Base-by-base conservation (phyloP, 345 rosid genomes). In the Lepidium sativum region DNA sequence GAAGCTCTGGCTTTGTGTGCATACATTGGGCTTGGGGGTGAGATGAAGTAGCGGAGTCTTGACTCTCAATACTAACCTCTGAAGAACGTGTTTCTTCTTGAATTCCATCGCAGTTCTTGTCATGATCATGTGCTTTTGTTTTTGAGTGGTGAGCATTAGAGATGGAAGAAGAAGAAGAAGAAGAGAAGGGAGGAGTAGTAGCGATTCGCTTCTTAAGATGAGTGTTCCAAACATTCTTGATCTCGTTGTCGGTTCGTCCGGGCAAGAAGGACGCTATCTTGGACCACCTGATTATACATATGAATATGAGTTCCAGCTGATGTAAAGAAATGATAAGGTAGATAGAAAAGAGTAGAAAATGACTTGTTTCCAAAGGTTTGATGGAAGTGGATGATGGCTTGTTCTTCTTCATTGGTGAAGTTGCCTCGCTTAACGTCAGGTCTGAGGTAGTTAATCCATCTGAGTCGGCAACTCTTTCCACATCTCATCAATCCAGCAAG, bases 371-470 rank as follows among this genome's bases (percentile, higher is more conserved):
- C 97, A 38, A 87, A 76, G 70, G 60, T 53, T 77, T 81, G 79
- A 67, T 90, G 95, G 27, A 78, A 61, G 51, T 77, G 72, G 23
- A 90, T 79, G 80, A 86, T 81, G 4, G 88, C 58, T 39, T 87
- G 87, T 59, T 91, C 97, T 53, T 91, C 97, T 60, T 87, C 87
- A 27, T 6, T 6, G 51, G 59, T 81, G 78, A 83, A 85, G 71
- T 85, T 81, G 23, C 97, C 97, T 60, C 97, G 79, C 69, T 84
- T 90, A 21, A 90, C 81, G 70, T 83, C 96, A 1, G 97, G 97
- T 56, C 80, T 60, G 37, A 91, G 65, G 67, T 91, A 91, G 75
- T 84, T 86, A 38, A 81, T 78, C 92, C 89, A 86, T 29, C 92
- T 51, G 34, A 86, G 74, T 49, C 92, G 79, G 82, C 92, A 83